phyloP scores from a whole-genome alignment of 148 eudicot genomes.

The Pharnaceum exiguum region DNA sequence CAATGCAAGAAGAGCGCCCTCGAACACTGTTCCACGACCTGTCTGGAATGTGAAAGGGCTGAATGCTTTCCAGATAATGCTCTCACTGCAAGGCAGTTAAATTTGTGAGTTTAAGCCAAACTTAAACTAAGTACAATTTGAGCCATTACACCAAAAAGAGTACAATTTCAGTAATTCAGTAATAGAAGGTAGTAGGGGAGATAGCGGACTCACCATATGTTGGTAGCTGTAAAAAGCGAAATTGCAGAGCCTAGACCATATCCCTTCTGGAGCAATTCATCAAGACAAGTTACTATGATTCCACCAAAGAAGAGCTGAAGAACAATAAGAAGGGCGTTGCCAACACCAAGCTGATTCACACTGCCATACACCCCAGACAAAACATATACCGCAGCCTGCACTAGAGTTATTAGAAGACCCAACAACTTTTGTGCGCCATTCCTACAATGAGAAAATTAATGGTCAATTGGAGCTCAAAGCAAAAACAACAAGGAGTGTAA shows the following conservation, averaged over 20 bases:
- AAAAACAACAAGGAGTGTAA: too few relatives aligned
- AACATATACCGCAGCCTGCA: constrained; percentile 89
- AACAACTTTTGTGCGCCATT: constrained; percentile 86
- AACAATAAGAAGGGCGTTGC: constrained; percentile 73
- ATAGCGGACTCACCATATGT: too few relatives aligned
- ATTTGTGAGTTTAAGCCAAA: too few relatives aligned
- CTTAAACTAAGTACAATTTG: too few relatives aligned
- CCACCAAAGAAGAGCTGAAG: constrained; percentile 85
- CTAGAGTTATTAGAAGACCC: constrained; percentile 78
- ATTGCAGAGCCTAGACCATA: constrained; percentile 91
- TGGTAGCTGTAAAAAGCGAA: constrained; percentile 82
- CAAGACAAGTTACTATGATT: constrained; percentile 74
- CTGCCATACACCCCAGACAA: constrained; percentile 88
- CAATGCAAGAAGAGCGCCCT: constrained; percentile 70
- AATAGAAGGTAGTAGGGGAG: too few relatives aligned
- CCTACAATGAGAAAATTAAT: too few relatives aligned
- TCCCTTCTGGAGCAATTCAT: constrained; percentile 89
- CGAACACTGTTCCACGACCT: constrained; percentile 64
- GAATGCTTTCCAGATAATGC: constrained; percentile 66
- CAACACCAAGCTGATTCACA: constrained; percentile 78
- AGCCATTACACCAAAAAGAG: too few relatives aligned
- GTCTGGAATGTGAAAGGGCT: constrained; percentile 62
- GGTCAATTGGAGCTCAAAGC: too few relatives aligned
- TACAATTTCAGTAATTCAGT: too few relatives aligned
- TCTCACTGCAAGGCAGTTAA: constrained; percentile 59